A percentile compares a stretch with the other conserved stretches of the same genome.
These are phyloP conservation scores for Xylariales sp. DNA, from an alignment of 2,329 filamentous ascomycete species.

Conservation along the genomic window DNA sequence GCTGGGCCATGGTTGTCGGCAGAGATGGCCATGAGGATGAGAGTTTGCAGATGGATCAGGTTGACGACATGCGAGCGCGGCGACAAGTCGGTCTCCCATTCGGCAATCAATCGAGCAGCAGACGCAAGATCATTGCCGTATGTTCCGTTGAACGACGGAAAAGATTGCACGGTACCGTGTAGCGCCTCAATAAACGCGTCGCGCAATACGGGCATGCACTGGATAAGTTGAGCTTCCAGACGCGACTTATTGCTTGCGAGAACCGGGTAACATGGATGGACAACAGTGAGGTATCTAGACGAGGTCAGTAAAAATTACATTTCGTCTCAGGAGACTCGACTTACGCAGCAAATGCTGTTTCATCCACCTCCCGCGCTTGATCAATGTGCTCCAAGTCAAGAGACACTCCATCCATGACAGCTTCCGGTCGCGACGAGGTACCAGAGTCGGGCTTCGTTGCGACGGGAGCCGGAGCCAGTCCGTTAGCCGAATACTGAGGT, in stretches of 20 bases:
- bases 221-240: constrained; percentile 51
- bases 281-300: constrained; percentile 54
- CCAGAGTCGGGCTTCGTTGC: constrained; percentile 29
- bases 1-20: constrained; percentile 51
- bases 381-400: constrained; percentile 28
- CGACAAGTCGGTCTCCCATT: constrained; percentile 44
- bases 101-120: constrained; percentile 42
- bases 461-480: constrained; percentile 42
- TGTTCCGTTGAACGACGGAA: constrained; percentile 27
- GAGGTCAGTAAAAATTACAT: not conserved
- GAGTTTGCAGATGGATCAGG: constrained; percentile 60
- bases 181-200: constrained; percentile 63
- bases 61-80: constrained; percentile 36
- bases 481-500: constrained; percentile 32
- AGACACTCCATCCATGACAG: constrained; percentile 22
- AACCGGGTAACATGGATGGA: constrained; percentile 65
- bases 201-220: constrained; percentile 52
- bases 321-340: constrained; percentile 13
- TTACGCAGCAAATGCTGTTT: constrained; percentile 42
- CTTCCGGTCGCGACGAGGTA: constrained; percentile 31
- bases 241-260: constrained; percentile 53
- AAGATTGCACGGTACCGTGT: constrained; percentile 53
- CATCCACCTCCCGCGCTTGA: constrained; percentile 34
- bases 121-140: constrained; percentile 26
- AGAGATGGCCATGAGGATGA: constrained; percentile 63